Conservation (phyloP, 2,329 filamentous ascomycete genomes). For the Pyrenochaeta sp. region DNA sequence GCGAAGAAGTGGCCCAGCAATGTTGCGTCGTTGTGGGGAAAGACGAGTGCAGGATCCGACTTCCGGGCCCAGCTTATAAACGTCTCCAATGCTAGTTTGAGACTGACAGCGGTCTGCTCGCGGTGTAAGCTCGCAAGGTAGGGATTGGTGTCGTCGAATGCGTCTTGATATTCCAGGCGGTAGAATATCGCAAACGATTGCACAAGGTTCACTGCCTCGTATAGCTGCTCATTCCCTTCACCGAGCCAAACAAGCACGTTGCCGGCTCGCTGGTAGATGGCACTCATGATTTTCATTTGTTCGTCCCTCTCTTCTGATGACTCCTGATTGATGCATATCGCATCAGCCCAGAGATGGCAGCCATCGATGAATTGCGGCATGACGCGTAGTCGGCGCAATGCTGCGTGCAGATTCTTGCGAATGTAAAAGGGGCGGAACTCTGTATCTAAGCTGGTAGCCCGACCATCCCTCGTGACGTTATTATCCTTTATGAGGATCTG, state of each 20-base stretch:
- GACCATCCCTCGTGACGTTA: not conserved
- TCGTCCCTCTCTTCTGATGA: not conserved
- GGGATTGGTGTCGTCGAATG: too few relatives aligned
- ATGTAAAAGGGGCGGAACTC: too few relatives aligned
- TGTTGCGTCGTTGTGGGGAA: not conserved
- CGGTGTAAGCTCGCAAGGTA: too few relatives aligned
- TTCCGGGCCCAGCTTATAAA: not conserved
- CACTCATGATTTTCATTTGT: not conserved
- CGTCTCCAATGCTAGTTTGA: not conserved
- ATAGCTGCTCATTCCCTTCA: not conserved
- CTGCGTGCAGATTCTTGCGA: not conserved
- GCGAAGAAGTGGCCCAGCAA: not conserved
- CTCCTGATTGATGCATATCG: not conserved
- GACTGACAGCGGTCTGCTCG: not conserved
- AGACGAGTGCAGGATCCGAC: not conserved
- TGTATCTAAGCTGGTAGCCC: not conserved
- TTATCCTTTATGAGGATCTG: not conserved
- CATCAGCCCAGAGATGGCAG: too few relatives aligned
- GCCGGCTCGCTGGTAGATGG: not conserved
- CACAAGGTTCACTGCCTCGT: not conserved
- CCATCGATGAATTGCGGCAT: not conserved
- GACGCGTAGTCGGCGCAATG: not conserved
- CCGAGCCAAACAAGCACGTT: not conserved
- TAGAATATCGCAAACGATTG: not conserved
- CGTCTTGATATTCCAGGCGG: too few relatives aligned